Conservation (phyloP, 2,329 filamentous ascomycete species). For the Penicillium sp. region DNA sequence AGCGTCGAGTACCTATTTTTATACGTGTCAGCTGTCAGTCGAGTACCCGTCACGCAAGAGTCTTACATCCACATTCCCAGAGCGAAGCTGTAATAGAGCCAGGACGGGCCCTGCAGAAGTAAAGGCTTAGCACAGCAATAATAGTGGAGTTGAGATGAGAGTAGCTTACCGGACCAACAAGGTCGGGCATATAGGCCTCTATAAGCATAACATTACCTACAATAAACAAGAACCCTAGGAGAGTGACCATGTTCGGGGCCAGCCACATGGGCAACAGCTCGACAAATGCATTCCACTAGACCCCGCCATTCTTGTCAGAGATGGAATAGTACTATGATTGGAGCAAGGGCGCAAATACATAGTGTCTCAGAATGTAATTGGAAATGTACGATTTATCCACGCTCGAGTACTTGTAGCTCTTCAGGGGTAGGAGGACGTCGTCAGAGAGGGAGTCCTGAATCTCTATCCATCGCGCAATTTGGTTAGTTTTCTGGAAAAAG, state of each 20-base stretch:
- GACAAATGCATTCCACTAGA: constrained; percentile 95
- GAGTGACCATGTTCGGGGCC: constrained; percentile 95
- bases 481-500: constrained; percentile 12
- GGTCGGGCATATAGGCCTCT: constrained; percentile 82
- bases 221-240: constrained; percentile 94
- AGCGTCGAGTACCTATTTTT: constrained; percentile 78
- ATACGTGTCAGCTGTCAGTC: constrained; percentile 22
- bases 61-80: constrained; percentile 89
- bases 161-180: constrained; percentile 78
- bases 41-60: neutral
- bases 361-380: constrained; percentile 90
- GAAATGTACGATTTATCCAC: constrained; percentile 96
- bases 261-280: constrained; percentile 93
- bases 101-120: constrained; percentile 71
- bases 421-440: constrained; percentile 87
- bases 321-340: constrained; percentile 4
- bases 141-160: neutral
- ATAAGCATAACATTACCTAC: constrained; percentile 78
- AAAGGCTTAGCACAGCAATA: constrained; percentile 19
- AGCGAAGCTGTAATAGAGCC: constrained; percentile 96
- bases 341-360: constrained; percentile 65
- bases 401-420: constrained; percentile 95
- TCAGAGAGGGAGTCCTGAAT: constrained; percentile 72
- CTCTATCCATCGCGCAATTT: constrained; percentile 29
- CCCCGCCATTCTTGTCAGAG: constrained; percentile 18